Base-by-base conservation (phyloP, 345 rosid genomes). In the Linum trigynum region DNA sequence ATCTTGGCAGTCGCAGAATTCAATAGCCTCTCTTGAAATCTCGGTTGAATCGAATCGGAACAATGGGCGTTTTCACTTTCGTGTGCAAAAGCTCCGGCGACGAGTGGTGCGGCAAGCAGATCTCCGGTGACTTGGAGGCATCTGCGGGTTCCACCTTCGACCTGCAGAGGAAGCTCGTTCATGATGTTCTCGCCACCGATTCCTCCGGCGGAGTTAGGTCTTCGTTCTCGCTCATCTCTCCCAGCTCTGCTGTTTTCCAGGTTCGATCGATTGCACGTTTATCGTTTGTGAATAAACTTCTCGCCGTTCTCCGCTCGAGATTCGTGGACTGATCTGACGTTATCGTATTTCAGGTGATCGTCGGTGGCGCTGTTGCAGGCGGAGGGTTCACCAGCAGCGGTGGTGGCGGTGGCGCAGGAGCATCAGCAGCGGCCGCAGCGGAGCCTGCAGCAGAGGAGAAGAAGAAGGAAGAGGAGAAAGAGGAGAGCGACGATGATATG, bases 191-290 rank as follows among this genome's bases (percentile, higher is more conserved):
- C 75, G 65, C 89, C 45, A 9, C 72, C 10, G 96, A 81, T 74
- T 81, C 85, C 2, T 83, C 91, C 36, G 95, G 92, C 1, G 86
- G 89, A 10, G 90, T 91, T 32, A 88, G 80, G 81, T 85, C 90
- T 48, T 89, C 98, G 10, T 91, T 91, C 83, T 79, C 96, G 17
- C 72, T 76, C 39, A 42, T 91, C 69, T 66, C 83, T n/a, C 98
- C 96, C 32, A 69, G 77, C 40, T 91, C 98, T 55, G 98, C 78
- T 58, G 86, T 91, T 63, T 91, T 69, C 68, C 96, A 86, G 95
- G 98, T 91, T 6, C 1, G 35, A 38, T 0, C 5, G 0, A 0
- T 66, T 11, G 45, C 45, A 2, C 36, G 38, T 7, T 60, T 17
- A 3, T 35, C 45, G 6, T 4, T 42, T 17, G 45, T 1, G 16